Conservation (phyloP, 345 rosid genomes). For the Dipteronia sinensis region DNA sequence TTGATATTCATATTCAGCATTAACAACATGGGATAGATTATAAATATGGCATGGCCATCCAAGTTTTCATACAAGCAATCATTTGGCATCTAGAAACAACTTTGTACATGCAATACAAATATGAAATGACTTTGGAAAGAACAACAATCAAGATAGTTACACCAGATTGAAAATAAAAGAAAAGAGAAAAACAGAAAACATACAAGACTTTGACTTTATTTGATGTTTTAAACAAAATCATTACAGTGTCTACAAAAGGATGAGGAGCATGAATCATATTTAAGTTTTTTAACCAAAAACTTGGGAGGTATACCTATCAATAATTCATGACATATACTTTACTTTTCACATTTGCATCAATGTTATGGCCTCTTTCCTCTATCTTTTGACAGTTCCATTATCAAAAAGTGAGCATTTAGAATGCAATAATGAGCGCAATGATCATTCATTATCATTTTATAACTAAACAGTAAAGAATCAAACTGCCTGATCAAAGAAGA, state of each 20-base stretch:
- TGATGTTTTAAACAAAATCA: slow-evolving; percentile 1
- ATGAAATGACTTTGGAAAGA: background rate
- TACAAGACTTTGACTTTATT: background rate
- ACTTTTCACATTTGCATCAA: background rate
- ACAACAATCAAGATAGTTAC: background rate
- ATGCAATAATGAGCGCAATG: background rate
- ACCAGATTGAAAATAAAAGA: background rate
- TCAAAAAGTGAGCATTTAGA: background rate
- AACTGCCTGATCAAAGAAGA: background rate
- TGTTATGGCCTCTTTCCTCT: background rate
- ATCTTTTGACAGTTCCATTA: background rate
- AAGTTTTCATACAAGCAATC: background rate
- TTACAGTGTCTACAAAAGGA: background rate
- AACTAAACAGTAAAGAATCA: background rate
- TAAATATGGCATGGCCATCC: background rate
- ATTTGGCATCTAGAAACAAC: background rate
- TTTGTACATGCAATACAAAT: background rate
- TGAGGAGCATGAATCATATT: background rate
- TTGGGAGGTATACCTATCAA: background rate
- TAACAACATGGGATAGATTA: background rate
- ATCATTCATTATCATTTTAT: background rate
- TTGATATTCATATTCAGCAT: background rate
- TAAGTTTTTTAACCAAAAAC: background rate
- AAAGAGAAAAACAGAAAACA: background rate
- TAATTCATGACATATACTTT: background rate